These are phyloP conservation scores for Leccinum uliginosum DNA, from an alignment of 768 basidiomycete genomes.

Conservation along the genomic window DNA sequence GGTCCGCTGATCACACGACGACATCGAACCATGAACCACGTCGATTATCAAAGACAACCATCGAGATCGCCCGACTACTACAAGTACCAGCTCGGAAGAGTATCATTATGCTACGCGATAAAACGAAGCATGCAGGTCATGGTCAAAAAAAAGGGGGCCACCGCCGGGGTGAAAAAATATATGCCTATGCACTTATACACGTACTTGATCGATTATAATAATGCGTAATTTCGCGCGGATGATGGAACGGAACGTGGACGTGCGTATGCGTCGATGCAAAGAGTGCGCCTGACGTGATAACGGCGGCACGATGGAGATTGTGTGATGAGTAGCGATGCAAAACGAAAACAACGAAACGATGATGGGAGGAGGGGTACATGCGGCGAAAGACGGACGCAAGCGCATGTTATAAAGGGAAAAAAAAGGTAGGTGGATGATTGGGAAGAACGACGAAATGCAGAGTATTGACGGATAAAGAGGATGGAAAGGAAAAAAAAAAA, in stretches of 20 bases:
- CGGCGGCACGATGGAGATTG: conserved; percentile 4
- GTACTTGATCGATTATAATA: conserved; percentile 29
- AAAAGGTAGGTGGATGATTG: conserved; percentile 1
- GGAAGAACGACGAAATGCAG: conserved; percentile 10
- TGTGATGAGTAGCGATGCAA: conserved; percentile 24
- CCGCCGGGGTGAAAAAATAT: conserved; percentile 12
- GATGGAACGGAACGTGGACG: background rate
- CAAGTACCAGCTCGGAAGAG: conserved; percentile 11
- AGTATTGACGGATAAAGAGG: conserved; percentile 11
- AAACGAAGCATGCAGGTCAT: conserved; percentile 7
- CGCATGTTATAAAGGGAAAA: background rate
- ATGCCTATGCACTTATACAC: conserved; percentile 27
- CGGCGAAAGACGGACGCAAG: conserved; percentile 11
- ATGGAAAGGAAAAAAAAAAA: background rate
- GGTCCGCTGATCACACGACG: background rate
- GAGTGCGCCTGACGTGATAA: conserved; percentile 7
- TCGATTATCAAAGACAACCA: conserved; percentile 10
- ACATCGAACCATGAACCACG: background rate
- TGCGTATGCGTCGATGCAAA: conserved; percentile 15
- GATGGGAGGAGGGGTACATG: background rate
- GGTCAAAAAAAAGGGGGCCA: conserved; percentile 6
- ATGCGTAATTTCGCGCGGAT: conserved; percentile 17
- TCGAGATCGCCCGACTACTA: conserved; percentile 12
- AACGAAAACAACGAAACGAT: conserved; percentile 9
- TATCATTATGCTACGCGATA: conserved; percentile 8